Conservation (phyloP, 345 rosid species). For the Citrus sp. region DNA sequence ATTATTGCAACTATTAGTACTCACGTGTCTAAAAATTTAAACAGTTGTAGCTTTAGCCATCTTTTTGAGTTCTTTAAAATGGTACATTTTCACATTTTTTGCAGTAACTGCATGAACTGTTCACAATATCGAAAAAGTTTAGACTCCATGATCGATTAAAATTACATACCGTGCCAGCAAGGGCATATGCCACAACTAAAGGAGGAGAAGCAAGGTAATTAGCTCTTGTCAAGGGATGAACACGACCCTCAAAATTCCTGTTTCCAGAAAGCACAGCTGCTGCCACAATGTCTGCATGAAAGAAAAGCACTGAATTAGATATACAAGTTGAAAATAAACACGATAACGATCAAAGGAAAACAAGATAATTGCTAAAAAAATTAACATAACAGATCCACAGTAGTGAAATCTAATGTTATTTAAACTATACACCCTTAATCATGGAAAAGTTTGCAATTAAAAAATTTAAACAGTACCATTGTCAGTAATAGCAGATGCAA, state of each 20-base stretch:
- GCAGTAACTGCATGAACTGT: neutral
- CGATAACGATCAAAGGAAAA: neutral
- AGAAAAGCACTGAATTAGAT: neutral
- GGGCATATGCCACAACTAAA: constrained; percentile 96
- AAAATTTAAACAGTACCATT: constrained; percentile 54
- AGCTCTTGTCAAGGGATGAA: constrained; percentile 96
- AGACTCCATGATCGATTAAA: neutral
- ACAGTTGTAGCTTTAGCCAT: neutral
- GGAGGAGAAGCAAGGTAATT: constrained; percentile 99
- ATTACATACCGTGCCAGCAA: constrained; percentile 88
- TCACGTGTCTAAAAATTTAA: neutral
- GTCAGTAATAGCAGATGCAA: constrained; percentile 88
- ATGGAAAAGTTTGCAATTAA: neutral
- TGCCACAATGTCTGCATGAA: constrained; percentile 75
- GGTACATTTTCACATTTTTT: neutral
- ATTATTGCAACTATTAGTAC: neutral
- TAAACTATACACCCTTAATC: neutral
- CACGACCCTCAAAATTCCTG: constrained; percentile 97
- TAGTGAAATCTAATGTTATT: neutral
- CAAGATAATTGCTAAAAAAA: neutral
- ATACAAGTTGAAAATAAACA: neutral
- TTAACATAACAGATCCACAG: neutral
- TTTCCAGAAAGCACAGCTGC: constrained; percentile 97
- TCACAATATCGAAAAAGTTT: neutral
- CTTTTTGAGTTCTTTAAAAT: neutral